Base-by-base conservation (phyloP, 345 rosid species). In the Nasturtium officinale region DNA sequence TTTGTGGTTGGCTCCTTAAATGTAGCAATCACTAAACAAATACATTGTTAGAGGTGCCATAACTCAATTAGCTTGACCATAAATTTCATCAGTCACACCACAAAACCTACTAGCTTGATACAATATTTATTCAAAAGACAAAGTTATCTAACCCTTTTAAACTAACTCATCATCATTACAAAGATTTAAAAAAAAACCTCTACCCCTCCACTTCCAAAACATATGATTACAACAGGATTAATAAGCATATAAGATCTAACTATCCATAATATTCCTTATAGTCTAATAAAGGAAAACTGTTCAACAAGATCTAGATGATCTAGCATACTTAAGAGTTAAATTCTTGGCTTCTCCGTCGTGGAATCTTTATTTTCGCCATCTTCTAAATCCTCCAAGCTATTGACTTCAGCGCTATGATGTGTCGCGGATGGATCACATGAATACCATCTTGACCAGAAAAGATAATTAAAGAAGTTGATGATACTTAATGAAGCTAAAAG, bases 371-470 rank as follows among this genome's bases (percentile, higher is more conserved):
- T 51, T 29, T 30, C 8, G 21, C 56, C 63, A 53, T 75, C 42
- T 48, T 77, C 77, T 59, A 77, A 40, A 18, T 51, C 69, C 33
- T 72, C 80, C 65, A 59, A 58, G 75, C 74, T 76, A 71, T 74
- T 83, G 57, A 58, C 73, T 37, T 83, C 86, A 2, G 81, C 51
- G 65, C 81, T 82, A 70, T 80, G 76, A 63, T 63, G 75, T 17
- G 80, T 77, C 12, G 78, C 9, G 51, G 87, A 80, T 0, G 84
- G 83, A 59, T 85, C 83, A 62, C 72, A 79, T 26, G 84, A 81
- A 61, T 85, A 79, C 92, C 88, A 83, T 48, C 79, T 80, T 17
- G 90, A 78, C 78, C 88, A 86, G 47, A 87, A 66, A 32, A 85
- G 65, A 78, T 82, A 88, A 40, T 78, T 78, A 43, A 78, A 77